Evolutionary conservation across 2,329 filamentous ascomycete species (phyloP), one percentile per base, ranked within the genome.

Genomic region (Alternaria alternata): DNA sequence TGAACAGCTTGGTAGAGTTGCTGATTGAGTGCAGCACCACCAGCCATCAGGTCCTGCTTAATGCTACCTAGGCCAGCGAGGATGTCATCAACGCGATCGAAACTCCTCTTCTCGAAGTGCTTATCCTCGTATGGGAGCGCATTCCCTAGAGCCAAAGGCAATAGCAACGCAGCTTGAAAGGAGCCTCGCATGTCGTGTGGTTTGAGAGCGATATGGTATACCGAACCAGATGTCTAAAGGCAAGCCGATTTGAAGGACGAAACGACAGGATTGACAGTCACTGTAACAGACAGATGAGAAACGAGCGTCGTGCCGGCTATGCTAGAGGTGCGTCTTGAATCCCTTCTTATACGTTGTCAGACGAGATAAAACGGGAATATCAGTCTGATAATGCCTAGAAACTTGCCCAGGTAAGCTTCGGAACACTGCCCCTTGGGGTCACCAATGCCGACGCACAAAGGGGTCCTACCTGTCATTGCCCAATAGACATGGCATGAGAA

Each of bases 1-100:
- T 64, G 54, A n/a, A 52, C 65, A 30, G 67, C 63, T 47, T 72
- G 70, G 44, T 70, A 71, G 32, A 62, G 48, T 42, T 70, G 64
- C 54, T 72, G 69, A 8, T 66, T 70, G 24, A 70, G 49, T 41
- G 55, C 64, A 26, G 69, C 69, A 56, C 61, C 43, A 38, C 64
- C 63, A 48, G 68, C 68, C n/a, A 63, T 59, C 3, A 70, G 46
- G 55, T 72, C 69, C 28, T 48, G 44, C 28, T 48, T 48, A 18
- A 48, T 48, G 3, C 44, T 48, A 48, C 44, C 44, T 28, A 48
- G 28, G 18, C 44, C 44, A 4, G 44, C 44, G 44, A 48, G 44
- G 1, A 48, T 34, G 44, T 48, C 44, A 20, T 48, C 28, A 22
- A 48, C 44, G 30, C 14, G 44, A 32, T 48, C 44, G 44, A 48